Evolutionary conservation across 1,139 yeast genomes (phyloP).

Genomic region (Pichia norvegensis): DNA sequence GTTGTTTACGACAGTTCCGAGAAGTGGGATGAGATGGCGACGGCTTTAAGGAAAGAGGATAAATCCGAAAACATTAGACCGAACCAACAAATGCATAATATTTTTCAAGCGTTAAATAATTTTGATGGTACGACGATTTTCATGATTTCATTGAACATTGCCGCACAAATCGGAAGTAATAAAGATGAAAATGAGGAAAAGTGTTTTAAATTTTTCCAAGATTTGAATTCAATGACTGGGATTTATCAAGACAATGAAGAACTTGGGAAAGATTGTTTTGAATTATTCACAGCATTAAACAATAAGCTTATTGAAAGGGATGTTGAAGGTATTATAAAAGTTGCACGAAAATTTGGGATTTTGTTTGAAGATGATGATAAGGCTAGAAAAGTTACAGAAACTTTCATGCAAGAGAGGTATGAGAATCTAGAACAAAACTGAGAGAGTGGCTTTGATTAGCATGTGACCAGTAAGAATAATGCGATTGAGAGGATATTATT

Average conservation of each 20-base stretch:
- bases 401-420: background rate
- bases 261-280: slow-evolving; percentile 13
- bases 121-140: slow-evolving; percentile 7
- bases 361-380: slow-evolving; percentile 8
- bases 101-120: slow-evolving; percentile 1
- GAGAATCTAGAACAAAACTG: too few species aligned
- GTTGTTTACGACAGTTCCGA: too few species aligned
- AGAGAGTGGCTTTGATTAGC: too few species aligned
- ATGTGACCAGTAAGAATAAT: too few species aligned
- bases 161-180: background rate
- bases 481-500: too few species aligned
- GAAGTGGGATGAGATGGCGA: too few species aligned
- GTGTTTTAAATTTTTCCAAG: slow-evolving; percentile 17
- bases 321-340: slow-evolving; percentile 10
- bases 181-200: slow-evolving; percentile 10
- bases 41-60: too few species aligned
- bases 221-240: slow-evolving; percentile 14
- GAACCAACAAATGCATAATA: background rate
- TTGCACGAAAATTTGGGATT: slow-evolving; percentile 3
- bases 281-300: slow-evolving; percentile 13
- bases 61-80: background rate
- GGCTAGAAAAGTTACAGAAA: slow-evolving; percentile 8
- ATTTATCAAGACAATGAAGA: slow-evolving; percentile 6
- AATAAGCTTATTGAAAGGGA: slow-evolving; percentile 6
- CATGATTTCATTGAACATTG: slow-evolving; percentile 19